Percentiles rank a stretch among this genome's conserved stretches.
These are phyloP conservation scores for Sporothrix sp. DNA, from an alignment of 2,329 filamentous ascomycete species.

Conservation along the genomic window DNA sequence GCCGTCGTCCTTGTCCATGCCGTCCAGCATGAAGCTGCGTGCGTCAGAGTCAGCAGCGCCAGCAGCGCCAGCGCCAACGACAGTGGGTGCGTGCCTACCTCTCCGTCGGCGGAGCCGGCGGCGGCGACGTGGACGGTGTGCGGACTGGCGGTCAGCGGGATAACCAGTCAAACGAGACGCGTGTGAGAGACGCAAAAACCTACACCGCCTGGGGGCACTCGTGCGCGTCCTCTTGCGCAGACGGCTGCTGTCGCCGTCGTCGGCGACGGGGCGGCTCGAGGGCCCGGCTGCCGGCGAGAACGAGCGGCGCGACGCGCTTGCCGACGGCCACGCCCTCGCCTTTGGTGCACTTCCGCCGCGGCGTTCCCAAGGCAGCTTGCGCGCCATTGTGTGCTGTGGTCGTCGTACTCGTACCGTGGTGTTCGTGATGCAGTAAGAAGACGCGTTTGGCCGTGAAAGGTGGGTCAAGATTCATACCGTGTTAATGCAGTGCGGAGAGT, in stretches of 20 bases:
- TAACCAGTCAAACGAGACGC: not conserved
- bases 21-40: slow-evolving; percentile 52
- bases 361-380: slow-evolving; percentile 19
- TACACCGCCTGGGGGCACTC: not conserved
- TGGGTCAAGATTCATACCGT: too few species aligned
- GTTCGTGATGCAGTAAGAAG: too few species aligned
- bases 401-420: not conserved
- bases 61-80: too few species aligned
- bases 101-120: slow-evolving; percentile 23
- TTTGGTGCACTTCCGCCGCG: not conserved
- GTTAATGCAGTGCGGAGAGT: too few species aligned
- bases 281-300: too few species aligned
- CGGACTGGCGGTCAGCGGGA: slow-evolving; percentile 15
- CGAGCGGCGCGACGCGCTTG: not conserved
- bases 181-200: too few species aligned
- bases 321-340: too few species aligned
- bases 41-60: too few species aligned
- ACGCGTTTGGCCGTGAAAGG: too few species aligned
- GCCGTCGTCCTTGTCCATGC: slow-evolving; percentile 55
- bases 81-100: slow-evolving; percentile 18
- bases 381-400: slow-evolving; percentile 13
- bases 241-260: not conserved
- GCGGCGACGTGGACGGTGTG: slow-evolving; percentile 25
- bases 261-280: too few species aligned
- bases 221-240: not conserved